phyloP scores from a whole-genome alignment of 2,329 filamentous ascomycete genomes.

The Ophiostoma sp. region DNA sequence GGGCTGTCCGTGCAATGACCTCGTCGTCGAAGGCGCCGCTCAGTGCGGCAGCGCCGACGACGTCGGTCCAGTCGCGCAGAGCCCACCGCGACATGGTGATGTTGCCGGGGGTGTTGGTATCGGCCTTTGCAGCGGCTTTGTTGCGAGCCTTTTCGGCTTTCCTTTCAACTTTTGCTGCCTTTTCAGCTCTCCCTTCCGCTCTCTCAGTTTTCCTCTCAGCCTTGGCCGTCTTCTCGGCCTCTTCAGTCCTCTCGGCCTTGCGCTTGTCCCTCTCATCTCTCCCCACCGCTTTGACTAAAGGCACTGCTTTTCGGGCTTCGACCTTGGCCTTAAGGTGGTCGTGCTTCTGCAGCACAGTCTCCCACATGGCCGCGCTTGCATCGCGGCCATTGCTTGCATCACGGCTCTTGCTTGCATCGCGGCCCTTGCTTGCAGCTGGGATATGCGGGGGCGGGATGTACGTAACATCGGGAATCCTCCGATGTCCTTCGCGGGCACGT shows the following conservation, averaged over 20 bases:
- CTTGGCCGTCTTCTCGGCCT: too few relatives aligned
- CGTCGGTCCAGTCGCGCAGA: slow-evolving; percentile 76
- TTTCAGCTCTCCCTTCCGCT: neutral
- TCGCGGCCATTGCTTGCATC: neutral
- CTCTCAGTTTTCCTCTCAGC: neutral
- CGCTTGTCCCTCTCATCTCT: neutral
- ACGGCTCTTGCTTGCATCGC: neutral
- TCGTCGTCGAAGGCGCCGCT: slow-evolving; percentile 62
- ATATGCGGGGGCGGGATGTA: neutral
- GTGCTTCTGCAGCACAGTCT: slow-evolving; percentile 6
- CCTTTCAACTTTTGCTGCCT: neutral
- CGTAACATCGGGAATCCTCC: slow-evolving; percentile 17
- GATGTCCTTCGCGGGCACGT: slow-evolving; percentile 41
- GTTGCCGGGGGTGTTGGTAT: neutral
- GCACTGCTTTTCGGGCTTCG: neutral
- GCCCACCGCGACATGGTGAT: slow-evolving; percentile 32
- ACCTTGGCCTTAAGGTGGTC: neutral
- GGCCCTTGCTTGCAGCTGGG: neutral
- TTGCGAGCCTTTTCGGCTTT: neutral
- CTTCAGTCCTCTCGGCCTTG: neutral
- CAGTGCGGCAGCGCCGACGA: slow-evolving; percentile 71
- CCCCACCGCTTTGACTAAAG: neutral
- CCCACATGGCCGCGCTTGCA: neutral
- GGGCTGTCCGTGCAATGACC: slow-evolving; percentile 63
- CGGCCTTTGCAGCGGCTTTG: neutral